Conservation (phyloP, 2,329 filamentous ascomycete species). For the Trichophyton benhamiae region DNA sequence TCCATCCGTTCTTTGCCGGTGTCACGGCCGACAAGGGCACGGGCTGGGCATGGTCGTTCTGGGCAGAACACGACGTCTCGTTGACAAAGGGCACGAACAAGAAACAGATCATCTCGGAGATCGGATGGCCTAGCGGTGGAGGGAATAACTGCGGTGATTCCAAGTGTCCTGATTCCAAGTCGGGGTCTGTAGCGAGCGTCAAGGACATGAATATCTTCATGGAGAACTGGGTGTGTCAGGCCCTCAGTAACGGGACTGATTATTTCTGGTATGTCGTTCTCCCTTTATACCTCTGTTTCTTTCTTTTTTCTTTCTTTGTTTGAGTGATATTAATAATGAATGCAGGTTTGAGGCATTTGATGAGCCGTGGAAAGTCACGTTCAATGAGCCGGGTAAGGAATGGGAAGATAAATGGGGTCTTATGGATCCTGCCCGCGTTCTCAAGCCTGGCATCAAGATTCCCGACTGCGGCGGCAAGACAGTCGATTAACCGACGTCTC, state of each 20-base stretch:
- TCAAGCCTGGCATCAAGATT: conserved; percentile 75
- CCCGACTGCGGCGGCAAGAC: conserved; percentile 74
- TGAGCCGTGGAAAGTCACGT: conserved; percentile 82
- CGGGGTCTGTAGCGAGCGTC: conserved; percentile 66
- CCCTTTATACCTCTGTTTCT: not conserved
- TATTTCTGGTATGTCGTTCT: conserved; percentile 63
- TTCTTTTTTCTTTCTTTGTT: not conserved
- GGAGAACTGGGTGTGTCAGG: conserved; percentile 69
- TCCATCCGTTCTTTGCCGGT: conserved; percentile 91
- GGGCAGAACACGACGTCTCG: conserved; percentile 54
- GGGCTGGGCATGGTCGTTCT: conserved; percentile 73
- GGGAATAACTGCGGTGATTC: conserved; percentile 62
- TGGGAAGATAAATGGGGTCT: conserved; percentile 97
- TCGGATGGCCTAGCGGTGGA: conserved; percentile 77
- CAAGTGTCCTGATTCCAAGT: conserved; percentile 43
- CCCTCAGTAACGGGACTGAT: conserved; percentile 68
- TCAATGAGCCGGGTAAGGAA: conserved; percentile 53
- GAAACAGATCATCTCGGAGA: conserved; percentile 76
- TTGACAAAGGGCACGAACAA: conserved; percentile 50
- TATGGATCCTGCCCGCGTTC: conserved; percentile 69
- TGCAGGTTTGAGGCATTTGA: conserved; percentile 81
- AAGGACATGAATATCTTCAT: conserved; percentile 76
- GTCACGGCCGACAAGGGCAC: conserved; percentile 56
- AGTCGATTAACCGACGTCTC: conserved; percentile 23
- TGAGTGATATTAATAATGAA: not conserved